Percentiles rank a stretch among this genome's conserved stretches.
Conservation (phyloP, 768 basidiomycete species). For the Boletus rex-veris region DNA sequence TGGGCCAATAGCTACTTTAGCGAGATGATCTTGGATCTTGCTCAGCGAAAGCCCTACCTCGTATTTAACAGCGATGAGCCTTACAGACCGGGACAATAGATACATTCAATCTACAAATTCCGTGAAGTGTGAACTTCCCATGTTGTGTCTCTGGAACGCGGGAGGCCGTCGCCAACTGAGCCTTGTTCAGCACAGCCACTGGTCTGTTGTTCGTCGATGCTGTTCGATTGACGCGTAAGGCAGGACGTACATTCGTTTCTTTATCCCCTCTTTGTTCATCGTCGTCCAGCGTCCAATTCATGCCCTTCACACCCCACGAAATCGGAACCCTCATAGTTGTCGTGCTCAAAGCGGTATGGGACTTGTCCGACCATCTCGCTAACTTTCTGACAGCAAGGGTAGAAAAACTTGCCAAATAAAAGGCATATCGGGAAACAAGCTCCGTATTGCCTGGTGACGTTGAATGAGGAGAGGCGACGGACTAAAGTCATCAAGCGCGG, state of each 20-base stretch:
- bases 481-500: constrained; percentile 96
- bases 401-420: constrained; percentile 91
- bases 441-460: constrained; percentile 80
- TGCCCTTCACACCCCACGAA: constrained; percentile 63
- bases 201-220: constrained; percentile 9
- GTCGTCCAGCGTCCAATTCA: constrained; percentile 25
- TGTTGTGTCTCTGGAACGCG: no score
- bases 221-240: constrained; percentile 16
- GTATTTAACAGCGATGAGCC: constrained; percentile 54
- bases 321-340: constrained; percentile 94
- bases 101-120: not conserved
- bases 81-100: constrained; percentile 51
- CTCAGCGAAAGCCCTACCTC: constrained; percentile 65
- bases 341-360: constrained; percentile 86
- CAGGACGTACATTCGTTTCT: constrained; percentile 12
- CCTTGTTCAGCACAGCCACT: constrained; percentile 19
- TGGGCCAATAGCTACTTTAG: constrained; percentile 85
- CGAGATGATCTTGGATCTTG: constrained; percentile 77
- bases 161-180: no score
- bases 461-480: constrained; percentile 79
- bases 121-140: not conserved
- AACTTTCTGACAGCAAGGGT: constrained; percentile 22
- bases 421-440: constrained; percentile 95
- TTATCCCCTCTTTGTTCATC: constrained; percentile 2
- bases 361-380: constrained; percentile 1